These are phyloP conservation scores for Thermothielavioides terrestris DNA, from an alignment of 495 filamentous ascomycete species.

Conservation along the genomic window DNA sequence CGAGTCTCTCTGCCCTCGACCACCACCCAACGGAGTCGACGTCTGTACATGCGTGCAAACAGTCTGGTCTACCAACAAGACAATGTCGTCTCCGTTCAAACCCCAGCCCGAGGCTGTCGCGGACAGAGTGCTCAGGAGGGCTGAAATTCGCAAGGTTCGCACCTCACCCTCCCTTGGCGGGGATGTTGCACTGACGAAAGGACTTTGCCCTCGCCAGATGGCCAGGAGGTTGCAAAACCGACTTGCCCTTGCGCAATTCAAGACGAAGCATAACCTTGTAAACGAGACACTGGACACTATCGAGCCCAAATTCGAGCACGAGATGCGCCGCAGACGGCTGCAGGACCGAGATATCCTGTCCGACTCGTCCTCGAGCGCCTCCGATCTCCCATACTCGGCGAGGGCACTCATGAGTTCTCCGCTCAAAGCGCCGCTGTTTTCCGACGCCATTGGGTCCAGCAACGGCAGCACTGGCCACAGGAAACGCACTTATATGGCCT, in stretches of 20 bases:
- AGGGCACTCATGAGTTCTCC: slow-evolving; percentile 53
- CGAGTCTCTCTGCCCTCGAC: slow-evolving; percentile 19
- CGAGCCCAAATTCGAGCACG: slow-evolving; percentile 64
- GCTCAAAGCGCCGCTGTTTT: slow-evolving; percentile 58
- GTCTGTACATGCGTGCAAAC: slow-evolving; percentile 7
- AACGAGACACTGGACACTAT: slow-evolving; percentile 66
- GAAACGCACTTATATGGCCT: slow-evolving; percentile 49
- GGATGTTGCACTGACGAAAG: slow-evolving; percentile 7
- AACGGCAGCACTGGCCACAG: slow-evolving; percentile 45
- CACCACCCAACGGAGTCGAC: slow-evolving; percentile 16
- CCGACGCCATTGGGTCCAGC: slow-evolving; percentile 55
- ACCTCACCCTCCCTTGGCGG: slow-evolving; percentile 2
- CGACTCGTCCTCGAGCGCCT: slow-evolving; percentile 72
- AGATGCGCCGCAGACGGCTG: slow-evolving; percentile 56
- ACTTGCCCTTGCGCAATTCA: slow-evolving; percentile 90
- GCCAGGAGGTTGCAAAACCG: slow-evolving; percentile 84
- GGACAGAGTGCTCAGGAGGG: slow-evolving; percentile 59
- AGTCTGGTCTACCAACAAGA: slow-evolving; percentile 18
- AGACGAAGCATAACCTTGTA: slow-evolving; percentile 85
- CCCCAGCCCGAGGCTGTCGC: slow-evolving; percentile 58
- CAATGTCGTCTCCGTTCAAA: slow-evolving; percentile 49
- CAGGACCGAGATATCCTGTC: slow-evolving; percentile 60
- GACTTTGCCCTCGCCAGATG: slow-evolving; percentile 51
- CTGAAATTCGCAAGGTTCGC: slow-evolving; percentile 78
- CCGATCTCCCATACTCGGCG: slow-evolving; percentile 45